Conservation (phyloP, 345 rosid species). For the Hibiscus trionum region DNA sequence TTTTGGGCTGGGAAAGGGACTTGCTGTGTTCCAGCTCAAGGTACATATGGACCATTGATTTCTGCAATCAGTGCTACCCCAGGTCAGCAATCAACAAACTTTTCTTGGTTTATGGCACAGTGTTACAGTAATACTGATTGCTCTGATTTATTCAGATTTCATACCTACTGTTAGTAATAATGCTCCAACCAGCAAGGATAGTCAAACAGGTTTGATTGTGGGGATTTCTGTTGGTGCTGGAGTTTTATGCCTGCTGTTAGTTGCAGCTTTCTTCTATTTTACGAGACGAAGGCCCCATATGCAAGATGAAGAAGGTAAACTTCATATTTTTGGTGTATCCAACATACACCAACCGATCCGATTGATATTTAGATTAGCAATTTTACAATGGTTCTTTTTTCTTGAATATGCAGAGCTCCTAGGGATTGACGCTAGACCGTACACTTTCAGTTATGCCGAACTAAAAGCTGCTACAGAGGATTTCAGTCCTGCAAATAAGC, state of each 20-base stretch:
- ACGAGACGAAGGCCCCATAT: constrained; percentile 25
- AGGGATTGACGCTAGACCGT: constrained; percentile 42
- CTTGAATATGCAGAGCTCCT: constrained; percentile 36
- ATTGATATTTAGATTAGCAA: no score
- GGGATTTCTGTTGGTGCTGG: constrained; percentile 44
- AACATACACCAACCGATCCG: no score
- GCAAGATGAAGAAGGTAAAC: constrained; percentile 55
- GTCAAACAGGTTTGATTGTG: constrained; percentile 37
- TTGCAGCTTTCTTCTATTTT: constrained; percentile 27
- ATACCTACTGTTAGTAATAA: constrained; percentile 49
- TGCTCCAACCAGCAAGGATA: constrained; percentile 31
- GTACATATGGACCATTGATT: constrained; percentile 33
- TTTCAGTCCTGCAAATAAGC: constrained; percentile 53
- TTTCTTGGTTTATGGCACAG: not conserved
- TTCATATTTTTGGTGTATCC: not conserved
- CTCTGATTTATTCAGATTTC: constrained; percentile 43
- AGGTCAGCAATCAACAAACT: constrained; percentile 20
- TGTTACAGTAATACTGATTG: constrained; percentile 8
- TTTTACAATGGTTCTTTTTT: not conserved
- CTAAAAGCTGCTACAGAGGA: constrained; percentile 59
- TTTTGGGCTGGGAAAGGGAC: constrained; percentile 49
- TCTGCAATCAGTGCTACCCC: constrained; percentile 59
- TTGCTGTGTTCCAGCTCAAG: constrained; percentile 25
- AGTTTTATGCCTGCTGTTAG: constrained; percentile 24
- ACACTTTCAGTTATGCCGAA: constrained; percentile 53